Evolutionary conservation across 331 rosid genomes (phyloP).

Genomic region (Phaseolus coccineus): DNA sequence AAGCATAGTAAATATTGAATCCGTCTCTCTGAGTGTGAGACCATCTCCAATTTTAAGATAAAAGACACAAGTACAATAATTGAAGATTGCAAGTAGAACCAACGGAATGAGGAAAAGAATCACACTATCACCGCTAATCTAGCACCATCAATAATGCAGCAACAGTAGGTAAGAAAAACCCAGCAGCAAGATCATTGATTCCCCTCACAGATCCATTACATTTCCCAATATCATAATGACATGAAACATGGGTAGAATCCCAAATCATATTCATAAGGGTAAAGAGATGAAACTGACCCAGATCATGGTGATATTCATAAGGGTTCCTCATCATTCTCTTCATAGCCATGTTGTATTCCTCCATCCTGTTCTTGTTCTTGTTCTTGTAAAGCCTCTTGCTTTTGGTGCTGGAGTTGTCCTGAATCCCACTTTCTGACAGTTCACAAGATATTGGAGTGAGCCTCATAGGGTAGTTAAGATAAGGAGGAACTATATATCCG

Average conservation of each 20-base stretch:
- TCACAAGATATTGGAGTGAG: constrained; percentile 54
- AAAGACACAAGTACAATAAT: neutral
- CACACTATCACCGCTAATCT: neutral
- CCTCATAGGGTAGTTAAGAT: constrained; percentile 24
- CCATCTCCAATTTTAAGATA: neutral
- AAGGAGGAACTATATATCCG: constrained; percentile 41
- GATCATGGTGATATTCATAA: constrained; percentile 92
- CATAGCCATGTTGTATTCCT: constrained; percentile 86
- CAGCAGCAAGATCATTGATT: neutral
- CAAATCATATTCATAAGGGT: neutral
- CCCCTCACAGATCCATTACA: neutral
- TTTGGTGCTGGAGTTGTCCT: constrained; percentile 44
- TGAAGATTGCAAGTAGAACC: constrained; percentile 11
- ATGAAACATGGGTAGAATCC: neutral
- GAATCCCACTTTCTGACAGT: constrained; percentile 63
- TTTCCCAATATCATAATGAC: neutral
- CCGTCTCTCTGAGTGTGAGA: neutral
- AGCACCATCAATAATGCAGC: constrained; percentile 31
- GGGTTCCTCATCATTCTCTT: constrained; percentile 95
- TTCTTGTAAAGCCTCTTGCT: constrained; percentile 51
- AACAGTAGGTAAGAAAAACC: constrained; percentile 12
- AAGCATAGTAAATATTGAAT: neutral
- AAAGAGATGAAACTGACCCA: constrained; percentile 68
- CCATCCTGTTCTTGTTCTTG: constrained; percentile 57
- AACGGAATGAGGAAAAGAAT: constrained; percentile 1